Conservation (phyloP, 1,284 basidiomycete species). For the Ganoderma sp. region DNA sequence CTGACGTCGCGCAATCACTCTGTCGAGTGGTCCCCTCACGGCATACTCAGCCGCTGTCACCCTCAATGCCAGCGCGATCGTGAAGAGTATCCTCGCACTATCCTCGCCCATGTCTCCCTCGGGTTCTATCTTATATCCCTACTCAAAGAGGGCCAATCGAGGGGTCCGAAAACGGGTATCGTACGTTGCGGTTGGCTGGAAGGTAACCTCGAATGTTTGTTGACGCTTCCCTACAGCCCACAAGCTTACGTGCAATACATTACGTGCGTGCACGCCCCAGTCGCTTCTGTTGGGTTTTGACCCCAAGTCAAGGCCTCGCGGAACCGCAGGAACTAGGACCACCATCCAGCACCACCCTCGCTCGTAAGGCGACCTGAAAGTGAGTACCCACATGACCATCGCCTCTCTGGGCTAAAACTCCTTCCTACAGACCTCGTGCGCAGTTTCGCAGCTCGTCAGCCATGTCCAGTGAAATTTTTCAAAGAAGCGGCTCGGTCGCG, state of each 20-base stretch:
- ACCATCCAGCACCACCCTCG: slow-evolving; percentile 2
- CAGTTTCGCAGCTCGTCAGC: neutral
- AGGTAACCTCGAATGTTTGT: neutral
- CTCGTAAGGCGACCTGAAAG: slow-evolving; percentile 18
- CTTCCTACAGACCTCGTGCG: slow-evolving; percentile 20
- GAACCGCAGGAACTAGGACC: slow-evolving; percentile 5
- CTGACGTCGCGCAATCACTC: neutral
- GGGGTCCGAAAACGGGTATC: neutral
- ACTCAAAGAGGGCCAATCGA: neutral
- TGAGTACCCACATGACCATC: slow-evolving; percentile 12
- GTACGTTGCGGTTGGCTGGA: neutral
- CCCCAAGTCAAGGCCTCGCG: neutral
- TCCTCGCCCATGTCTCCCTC: too few relatives aligned
- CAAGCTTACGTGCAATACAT: neutral
- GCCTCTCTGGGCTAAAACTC: slow-evolving; percentile 4
- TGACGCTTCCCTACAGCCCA: neutral
- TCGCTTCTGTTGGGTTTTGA: neutral
- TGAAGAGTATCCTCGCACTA: neutral
- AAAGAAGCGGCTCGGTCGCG: slow-evolving; percentile 15
- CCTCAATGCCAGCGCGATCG: neutral
- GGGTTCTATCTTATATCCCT: neutral
- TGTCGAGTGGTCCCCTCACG: neutral
- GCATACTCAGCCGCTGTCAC: slow-evolving; percentile 3
- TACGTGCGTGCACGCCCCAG: neutral
- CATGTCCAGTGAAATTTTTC: slow-evolving; percentile 8